Evolutionary conservation across 768 basidiomycete species (phyloP), one percentile per base, ranked within the genome.

Genomic region (Clathrus columnatus): DNA sequence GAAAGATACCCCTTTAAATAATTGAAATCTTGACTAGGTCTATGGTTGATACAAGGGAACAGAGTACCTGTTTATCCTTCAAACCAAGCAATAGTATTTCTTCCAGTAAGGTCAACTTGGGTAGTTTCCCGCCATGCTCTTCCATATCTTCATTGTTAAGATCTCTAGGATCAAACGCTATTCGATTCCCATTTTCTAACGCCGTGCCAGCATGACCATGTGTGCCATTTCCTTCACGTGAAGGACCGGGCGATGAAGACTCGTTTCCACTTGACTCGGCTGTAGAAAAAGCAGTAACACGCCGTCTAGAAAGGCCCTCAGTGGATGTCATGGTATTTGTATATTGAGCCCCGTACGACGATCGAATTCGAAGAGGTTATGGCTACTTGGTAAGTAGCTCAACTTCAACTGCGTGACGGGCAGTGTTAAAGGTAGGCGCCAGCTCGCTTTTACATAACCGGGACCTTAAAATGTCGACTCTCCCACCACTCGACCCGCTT

Each of bases 161-260:
- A 72, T 99, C 96, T 52, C 91, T 74, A 2, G 92, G 93, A 75
- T 98, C 96, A 65, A 78, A 97, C 5, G 95, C 96, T 64, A 99
- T 82, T 73, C 85, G 91, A 62, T 79, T 82, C 24, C 92, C 83
- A 48, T 91, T 88, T 57, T 86, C 85, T 60, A 95, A 86, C 1
- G 92, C 91, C 21, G 85, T 82, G 56, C 89, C 85, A 0, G 85
- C 87, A 65, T 88, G 85, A 10, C 47, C 36, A 41, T 51, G 54
- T 18, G 24, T 24, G 28, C 50, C 50, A 42, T 51, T 51, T 17
- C 27, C n/a, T 8, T 51, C 50, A 4, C 29, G n/a, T 10, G 51
- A 23, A 7, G 30, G 43, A 23, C 42, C 23, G 4, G 52, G 24
- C 1, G 23, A 43, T 6, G 41, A 21, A 44, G 52, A 16, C 26